Conservation (phyloP, 768 basidiomycete species). For the Boletus pseudo-olivaceus region DNA sequence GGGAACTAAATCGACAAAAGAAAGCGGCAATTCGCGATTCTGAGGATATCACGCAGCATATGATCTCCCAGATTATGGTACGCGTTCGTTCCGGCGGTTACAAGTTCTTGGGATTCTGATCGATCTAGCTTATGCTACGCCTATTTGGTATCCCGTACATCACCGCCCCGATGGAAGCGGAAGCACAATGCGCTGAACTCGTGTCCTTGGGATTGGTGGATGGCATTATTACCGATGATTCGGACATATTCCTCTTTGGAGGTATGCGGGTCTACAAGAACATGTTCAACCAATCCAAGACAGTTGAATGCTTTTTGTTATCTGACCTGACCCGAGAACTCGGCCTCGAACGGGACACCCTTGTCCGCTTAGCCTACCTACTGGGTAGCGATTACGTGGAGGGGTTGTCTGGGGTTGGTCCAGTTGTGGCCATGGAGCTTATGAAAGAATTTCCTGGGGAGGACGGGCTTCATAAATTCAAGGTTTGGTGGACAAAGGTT, state of each 20-base stretch:
- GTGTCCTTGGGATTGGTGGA: conserved; percentile 84
- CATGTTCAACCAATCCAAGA: conserved; percentile 99
- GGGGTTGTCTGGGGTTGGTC: conserved; percentile 87
- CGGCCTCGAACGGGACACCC: conserved; percentile 78
- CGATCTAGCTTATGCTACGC: conserved; percentile 73
- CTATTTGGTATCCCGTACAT: conserved; percentile 98
- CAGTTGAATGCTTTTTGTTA: conserved; percentile 91
- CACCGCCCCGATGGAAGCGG: conserved; percentile 98
- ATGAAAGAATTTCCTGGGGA: conserved; percentile 89
- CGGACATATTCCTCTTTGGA: conserved; percentile 97
- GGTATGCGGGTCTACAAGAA: conserved; percentile 96
- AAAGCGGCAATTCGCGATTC: conserved; percentile 91
- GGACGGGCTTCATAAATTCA: conserved; percentile 82
- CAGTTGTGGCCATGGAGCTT: conserved; percentile 94
- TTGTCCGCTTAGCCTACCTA: conserved; percentile 88
- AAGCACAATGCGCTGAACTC: conserved; percentile 96
- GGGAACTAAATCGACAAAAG: conserved; percentile 71
- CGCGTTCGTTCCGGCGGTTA: conserved; percentile 9
- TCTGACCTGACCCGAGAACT: conserved; percentile 85
- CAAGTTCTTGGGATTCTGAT: conserved; percentile 5
- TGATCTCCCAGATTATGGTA: conserved; percentile 84
- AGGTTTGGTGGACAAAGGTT: conserved; percentile 91
- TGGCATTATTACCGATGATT: conserved; percentile 98
- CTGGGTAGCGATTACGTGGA: conserved; percentile 97
- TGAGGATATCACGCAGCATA: conserved; percentile 93